Base-by-base conservation (phyloP, 345 rosid species). In the Arabidopsis thaliana region DNA sequence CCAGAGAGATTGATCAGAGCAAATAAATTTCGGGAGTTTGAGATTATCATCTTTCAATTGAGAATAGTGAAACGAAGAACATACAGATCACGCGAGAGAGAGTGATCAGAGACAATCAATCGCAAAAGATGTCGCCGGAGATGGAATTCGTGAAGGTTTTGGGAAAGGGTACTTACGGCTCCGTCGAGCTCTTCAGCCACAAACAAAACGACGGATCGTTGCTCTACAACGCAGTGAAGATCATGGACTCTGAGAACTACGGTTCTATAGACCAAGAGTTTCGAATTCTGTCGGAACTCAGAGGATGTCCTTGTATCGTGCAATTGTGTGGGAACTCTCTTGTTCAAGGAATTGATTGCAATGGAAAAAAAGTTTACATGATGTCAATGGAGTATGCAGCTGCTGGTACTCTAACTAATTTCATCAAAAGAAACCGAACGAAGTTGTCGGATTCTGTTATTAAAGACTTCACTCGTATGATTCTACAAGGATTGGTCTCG, bases 401-500 rank as follows among this genome's bases (percentile, higher is more conserved):
- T 56, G 52, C 22, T 36, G 80, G 67, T 30, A 77, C 40, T 13
- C 37, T 77, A 22, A 57, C 55, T 0, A 30, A 16, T 3, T 77
- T 46, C 76, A 56, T 77, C 22, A 10, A 32, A 1, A 7, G n/a
- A 22, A 70, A 77, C 66, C 36, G 41, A 44, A 40, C 25, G 0
- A 70, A 7, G 2, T 13, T 72, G 1, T 65, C 81, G 0, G 28
- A 65, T 14, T 13, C 46, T 20, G 12, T 9, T 3, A 50, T 50
- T 1, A 78, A 32, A 66, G 63, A 66, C 49, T 65, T 78, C 55
- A 78, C 78, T 23, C 46, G 74, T 4, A 73, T 73, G 82, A 73
- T 78, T 7, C 33, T 78, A 13, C 52, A 73, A 61, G 78, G 82
- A 2, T 32, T 78, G 30, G 74, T 61, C n/a, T 72, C 78, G 45